phyloP scores from a whole-genome alignment of 345 rosid species.

The Lepidium aucheri region DNA sequence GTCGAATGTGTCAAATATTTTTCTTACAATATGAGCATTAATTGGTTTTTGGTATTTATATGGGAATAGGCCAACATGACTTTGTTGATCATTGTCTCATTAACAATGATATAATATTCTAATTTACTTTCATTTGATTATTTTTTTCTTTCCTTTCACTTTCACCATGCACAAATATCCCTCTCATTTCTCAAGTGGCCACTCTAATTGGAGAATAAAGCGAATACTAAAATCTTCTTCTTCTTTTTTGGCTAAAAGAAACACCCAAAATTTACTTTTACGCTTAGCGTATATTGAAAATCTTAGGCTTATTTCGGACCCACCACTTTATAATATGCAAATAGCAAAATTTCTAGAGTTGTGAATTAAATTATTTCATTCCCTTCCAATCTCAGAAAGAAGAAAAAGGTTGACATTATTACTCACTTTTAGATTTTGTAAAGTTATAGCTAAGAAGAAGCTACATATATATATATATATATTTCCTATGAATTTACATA shows the following conservation, averaged over 20 bases:
- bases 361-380: constrained; percentile 23
- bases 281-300: constrained; percentile 12
- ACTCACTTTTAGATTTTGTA: constrained; percentile 21
- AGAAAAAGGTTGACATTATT: constrained; percentile 26
- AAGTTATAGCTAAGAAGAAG: constrained; percentile 12
- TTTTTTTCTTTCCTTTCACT: constrained; percentile 1
- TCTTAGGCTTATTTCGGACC: constrained; percentile 20
- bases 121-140: neutral
- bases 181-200: constrained; percentile 15
- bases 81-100: constrained; percentile 17
- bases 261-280: constrained; percentile 23
- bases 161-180: constrained; percentile 19
- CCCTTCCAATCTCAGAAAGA: constrained; percentile 8
- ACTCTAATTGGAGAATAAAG: constrained; percentile 21
- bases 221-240: constrained; percentile 14
- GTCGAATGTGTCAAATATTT: constrained; percentile 9
- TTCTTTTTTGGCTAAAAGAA: constrained; percentile 7
- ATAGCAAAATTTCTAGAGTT: constrained; percentile 25
- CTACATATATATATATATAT: neutral
- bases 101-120: constrained; percentile 13
- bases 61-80: constrained; percentile 23
- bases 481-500: neutral
- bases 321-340: constrained; percentile 24
- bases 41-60: constrained; percentile 18
- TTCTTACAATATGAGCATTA: neutral